Base-by-base conservation (phyloP, 805 yeast species). In the Pichia occidentalis region DNA sequence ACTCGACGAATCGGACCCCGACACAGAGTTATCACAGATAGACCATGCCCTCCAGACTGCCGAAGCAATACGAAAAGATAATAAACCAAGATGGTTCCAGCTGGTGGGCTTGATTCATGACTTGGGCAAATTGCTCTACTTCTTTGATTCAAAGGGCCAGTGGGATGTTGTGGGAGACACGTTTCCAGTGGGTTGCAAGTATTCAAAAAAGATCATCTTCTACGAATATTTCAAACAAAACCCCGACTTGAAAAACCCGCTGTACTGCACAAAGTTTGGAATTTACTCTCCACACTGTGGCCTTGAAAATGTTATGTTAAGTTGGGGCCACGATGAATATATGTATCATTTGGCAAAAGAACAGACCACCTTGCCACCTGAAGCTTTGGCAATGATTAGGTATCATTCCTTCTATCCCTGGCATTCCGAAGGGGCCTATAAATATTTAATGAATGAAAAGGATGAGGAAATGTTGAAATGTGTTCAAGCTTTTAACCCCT, bases 91-190 rank as follows among this genome's bases (percentile, higher is more conserved):
- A 23, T 80, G 87, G 87, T 79, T 80, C 65, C 86, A 80, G 54
- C 58, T 80, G 18, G 85, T 80, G 7, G 87, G 87, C 1, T 58
- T 80, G 23, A 76, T 80, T 28, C 87, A 80, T 51, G 87, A 80
- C 53, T 59, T 80, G 43, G 87, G 87, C 1, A 80, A 80, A 50
- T 64, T 80, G 13, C 61, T 80, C 13, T 80, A 80, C 53, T 80
- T 79, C 46, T 80, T 72, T 50, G 85, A 77, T 48, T 78, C 85
- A 11, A 67, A 74, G 48, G 86, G 86, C 7, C 86, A 80, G 54
- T 80, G 86, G 86, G 85, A 80, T 52, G 87, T 80, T 22, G 87
- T 80, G 16, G 87, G 87, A 5, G 87, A 80, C 52, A 80, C 86
- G 3, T 80, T 80, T 50, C 84, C 86, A 0, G 84, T 80, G 19